Conservation (phyloP, 805 yeast species). For the Yarrowia yakushimensis region DNA sequence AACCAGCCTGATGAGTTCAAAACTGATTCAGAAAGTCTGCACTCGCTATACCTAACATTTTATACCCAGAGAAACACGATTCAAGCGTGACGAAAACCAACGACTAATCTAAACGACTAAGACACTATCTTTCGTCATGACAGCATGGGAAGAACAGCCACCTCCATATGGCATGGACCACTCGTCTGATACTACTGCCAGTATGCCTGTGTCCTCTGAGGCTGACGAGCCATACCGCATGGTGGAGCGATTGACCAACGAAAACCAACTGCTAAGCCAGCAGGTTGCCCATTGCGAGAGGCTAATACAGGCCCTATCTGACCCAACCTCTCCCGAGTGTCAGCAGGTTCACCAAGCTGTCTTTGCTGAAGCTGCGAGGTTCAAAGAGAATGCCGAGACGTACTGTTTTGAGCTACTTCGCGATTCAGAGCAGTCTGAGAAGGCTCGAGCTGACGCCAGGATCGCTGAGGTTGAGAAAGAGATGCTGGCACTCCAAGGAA, state of each 20-base stretch:
- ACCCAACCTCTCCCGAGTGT: neutral
- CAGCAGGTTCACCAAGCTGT: conserved; percentile 9
- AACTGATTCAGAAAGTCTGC: neutral
- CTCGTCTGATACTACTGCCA: neutral
- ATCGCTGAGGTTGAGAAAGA: conserved; percentile 1
- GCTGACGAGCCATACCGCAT: neutral
- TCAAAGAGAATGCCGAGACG: conserved; percentile 11
- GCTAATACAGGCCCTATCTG: neutral
- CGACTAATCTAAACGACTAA: neutral
- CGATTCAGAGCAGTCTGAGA: conserved; percentile 3
- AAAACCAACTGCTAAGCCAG: neutral
- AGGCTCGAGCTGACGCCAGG: neutral
- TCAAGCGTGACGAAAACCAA: neutral
- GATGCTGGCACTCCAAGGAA: neutral
- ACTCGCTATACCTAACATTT: neutral
- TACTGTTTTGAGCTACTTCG: conserved; percentile 13
- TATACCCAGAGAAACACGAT: neutral
- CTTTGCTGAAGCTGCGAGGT: neutral
- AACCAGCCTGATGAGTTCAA: conserved; percentile 6
- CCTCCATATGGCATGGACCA: conserved; percentile 16
- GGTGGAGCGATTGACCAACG: neutral
- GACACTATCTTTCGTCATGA: neutral
- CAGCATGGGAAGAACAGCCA: conserved; percentile 21
- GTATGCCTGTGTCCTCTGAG: neutral
- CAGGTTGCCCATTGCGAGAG: neutral